phyloP scores from a whole-genome alignment of 23 red algal genomes.

The Gracilaria domingensis region DNA sequence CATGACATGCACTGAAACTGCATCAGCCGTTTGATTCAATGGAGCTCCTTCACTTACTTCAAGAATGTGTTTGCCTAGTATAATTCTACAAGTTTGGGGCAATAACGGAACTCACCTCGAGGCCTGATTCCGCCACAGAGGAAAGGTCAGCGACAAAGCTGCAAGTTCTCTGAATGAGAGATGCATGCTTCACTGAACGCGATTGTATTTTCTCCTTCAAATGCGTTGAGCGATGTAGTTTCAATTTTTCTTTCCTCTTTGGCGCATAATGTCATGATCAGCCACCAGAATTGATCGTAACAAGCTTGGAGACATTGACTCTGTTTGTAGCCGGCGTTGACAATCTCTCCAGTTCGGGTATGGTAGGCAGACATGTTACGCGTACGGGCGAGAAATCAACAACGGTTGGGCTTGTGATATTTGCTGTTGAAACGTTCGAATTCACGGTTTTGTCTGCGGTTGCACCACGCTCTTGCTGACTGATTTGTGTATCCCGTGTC shows the following conservation, averaged over 20 bases:
- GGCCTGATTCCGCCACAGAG: not conserved
- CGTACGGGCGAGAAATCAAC: not conserved
- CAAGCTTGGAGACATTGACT: not conserved
- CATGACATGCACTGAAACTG: not conserved
- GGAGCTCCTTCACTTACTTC: too few species aligned
- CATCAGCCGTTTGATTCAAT: not conserved
- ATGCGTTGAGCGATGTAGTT: not conserved
- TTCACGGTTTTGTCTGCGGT: not conserved
- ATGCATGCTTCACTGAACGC: not conserved
- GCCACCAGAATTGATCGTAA: not conserved
- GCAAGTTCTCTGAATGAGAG: not conserved
- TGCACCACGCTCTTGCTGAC: too few species aligned
- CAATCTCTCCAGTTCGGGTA: slow-evolving; percentile 8
- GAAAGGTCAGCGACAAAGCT: slow-evolving; percentile 22
- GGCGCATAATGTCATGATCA: not conserved
- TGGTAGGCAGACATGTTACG: not conserved
- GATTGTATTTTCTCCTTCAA: not conserved
- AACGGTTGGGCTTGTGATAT: not conserved
- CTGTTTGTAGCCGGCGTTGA: not conserved
- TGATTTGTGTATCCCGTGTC: not conserved
- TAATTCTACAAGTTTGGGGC: slow-evolving; percentile 24
- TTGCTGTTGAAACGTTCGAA: not conserved
- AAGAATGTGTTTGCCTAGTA: not conserved
- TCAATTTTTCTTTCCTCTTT: slow-evolving; percentile 5
- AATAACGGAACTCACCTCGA: not conserved